These are phyloP conservation scores for Penicillium sp. DNA, from an alignment of 2,329 filamentous ascomycete species.

Conservation along the genomic window DNA sequence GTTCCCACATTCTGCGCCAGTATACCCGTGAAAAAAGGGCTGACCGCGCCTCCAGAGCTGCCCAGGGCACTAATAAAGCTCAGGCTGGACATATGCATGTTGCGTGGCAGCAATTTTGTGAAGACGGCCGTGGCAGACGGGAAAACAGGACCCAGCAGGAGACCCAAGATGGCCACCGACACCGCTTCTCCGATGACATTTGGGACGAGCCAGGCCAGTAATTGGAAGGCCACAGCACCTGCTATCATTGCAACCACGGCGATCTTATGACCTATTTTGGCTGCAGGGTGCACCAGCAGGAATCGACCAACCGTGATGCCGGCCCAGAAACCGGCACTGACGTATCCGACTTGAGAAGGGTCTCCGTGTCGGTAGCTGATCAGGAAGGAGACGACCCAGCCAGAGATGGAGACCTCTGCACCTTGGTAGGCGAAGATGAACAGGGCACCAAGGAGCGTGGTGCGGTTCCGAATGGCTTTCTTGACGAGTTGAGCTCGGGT, in stretches of 20 bases:
- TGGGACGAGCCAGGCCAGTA: slow-evolving; percentile 73
- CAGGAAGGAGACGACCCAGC: slow-evolving; percentile 82
- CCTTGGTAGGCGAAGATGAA: slow-evolving; percentile 87
- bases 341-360: slow-evolving; percentile 69
- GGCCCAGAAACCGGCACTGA: slow-evolving; percentile 63
- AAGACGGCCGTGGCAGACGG: slow-evolving; percentile 61
- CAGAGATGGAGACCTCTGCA: slow-evolving; percentile 74
- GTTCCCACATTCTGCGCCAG: slow-evolving; percentile 46
- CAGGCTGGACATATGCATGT: slow-evolving; percentile 39
- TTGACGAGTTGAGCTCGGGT: slow-evolving; percentile 39
- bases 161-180: slow-evolving; percentile 62
- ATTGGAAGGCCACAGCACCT: slow-evolving; percentile 62
- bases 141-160: slow-evolving; percentile 73
- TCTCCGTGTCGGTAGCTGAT: slow-evolving; percentile 66
- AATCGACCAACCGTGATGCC: slow-evolving; percentile 75
- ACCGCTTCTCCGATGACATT: slow-evolving; percentile 68
- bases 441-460: slow-evolving; percentile 67
- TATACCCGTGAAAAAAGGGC: slow-evolving; percentile 47
- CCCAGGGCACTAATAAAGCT: slow-evolving; percentile 40
- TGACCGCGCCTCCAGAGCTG: slow-evolving; percentile 40
- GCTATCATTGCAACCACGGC: slow-evolving; percentile 61
- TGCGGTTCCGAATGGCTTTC: slow-evolving; percentile 48
- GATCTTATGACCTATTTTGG: slow-evolving; percentile 62
- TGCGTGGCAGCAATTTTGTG: slow-evolving; percentile 50
- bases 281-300: slow-evolving; percentile 60